Percentiles rank a stretch among this genome's conserved stretches.
Evolutionary conservation across 805 yeast genomes (phyloP).

Genomic region (Saturnispora sekii): DNA sequence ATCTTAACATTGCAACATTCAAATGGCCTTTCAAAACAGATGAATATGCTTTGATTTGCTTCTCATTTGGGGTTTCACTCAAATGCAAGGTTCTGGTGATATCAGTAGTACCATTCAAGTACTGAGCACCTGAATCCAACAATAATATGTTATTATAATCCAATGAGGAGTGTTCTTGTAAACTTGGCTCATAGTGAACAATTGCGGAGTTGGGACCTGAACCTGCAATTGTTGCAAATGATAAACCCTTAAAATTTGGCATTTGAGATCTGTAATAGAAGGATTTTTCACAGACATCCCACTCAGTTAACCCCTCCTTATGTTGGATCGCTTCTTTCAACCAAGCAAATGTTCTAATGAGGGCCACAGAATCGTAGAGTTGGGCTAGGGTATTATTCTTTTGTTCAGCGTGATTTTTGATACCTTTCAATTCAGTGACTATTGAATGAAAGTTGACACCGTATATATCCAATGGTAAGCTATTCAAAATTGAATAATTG

Average conservation of each 20-base stretch:
- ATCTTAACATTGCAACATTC: conserved; percentile 69
- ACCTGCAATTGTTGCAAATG: conserved; percentile 70
- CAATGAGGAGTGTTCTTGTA: conserved; percentile 46
- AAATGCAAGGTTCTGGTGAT: conserved; percentile 84
- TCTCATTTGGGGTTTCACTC: conserved; percentile 37
- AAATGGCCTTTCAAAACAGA: conserved; percentile 87
- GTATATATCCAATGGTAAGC: conserved; percentile 18
- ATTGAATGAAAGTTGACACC: conserved; percentile 20
- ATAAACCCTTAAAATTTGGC: conserved; percentile 50
- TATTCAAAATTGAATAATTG: conserved; percentile 22
- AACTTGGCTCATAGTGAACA: conserved; percentile 66
- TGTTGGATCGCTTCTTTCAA: conserved; percentile 47
- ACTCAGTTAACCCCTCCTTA: conserved; percentile 38
- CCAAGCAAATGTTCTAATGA: conserved; percentile 75
- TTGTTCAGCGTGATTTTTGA: conserved; percentile 67
- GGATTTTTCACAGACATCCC: conserved; percentile 46
- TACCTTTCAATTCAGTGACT: conserved; percentile 56
- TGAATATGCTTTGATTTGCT: conserved; percentile 63
- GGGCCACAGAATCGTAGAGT: conserved; percentile 71
- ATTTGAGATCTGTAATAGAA: conserved; percentile 35
- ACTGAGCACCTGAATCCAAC: conserved; percentile 89
- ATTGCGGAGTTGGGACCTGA: conserved; percentile 69
- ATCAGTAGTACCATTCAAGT: conserved; percentile 90
- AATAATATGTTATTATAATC: conserved; percentile 62
- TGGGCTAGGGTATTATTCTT: conserved; percentile 69